Percentiles rank a stretch among this genome's conserved stretches.
Evolutionary conservation across 1,284 basidiomycete genomes (phyloP).

Genomic region (Cryptococcus depauperatus): DNA sequence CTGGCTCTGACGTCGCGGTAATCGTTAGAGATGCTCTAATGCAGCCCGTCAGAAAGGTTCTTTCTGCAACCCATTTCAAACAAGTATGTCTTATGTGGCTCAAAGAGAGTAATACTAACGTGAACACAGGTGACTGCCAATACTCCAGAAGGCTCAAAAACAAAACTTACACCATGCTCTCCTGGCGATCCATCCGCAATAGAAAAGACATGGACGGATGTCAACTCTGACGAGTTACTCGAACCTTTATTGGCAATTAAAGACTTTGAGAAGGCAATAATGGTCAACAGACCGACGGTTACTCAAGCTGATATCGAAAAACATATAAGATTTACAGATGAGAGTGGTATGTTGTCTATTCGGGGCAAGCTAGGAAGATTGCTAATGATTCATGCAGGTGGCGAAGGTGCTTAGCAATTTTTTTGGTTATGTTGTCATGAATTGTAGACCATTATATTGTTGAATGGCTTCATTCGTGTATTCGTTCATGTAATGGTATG

Average conservation of each 20-base stretch:
- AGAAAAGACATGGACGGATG: conserved; percentile 89
- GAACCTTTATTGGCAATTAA: conserved; percentile 71
- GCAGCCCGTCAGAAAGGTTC: conserved; percentile 96
- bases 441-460: too few species aligned
- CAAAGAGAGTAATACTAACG: background rate
- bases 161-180: conserved; percentile 81
- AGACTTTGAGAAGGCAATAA: conserved; percentile 82
- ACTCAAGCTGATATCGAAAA: conserved; percentile 78
- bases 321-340: conserved; percentile 88
- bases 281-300: conserved; percentile 80
- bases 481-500: too few species aligned
- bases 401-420: too few species aligned
- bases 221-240: conserved; percentile 79
- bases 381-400: too few species aligned
- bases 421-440: too few species aligned
- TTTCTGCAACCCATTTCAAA: conserved; percentile 93
- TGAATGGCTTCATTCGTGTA: too few species aligned
- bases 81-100: conserved; percentile 36
- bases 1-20: conserved; percentile 91
- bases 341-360: conserved; percentile 47
- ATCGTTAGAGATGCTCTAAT: conserved; percentile 95
- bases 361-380: too few species aligned
- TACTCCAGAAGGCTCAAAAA: conserved; percentile 48
- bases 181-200: conserved; percentile 79
- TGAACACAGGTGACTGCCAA: conserved; percentile 40